Percentiles rank a stretch among this genome's conserved stretches.
phyloP scores from a whole-genome alignment of 2,329 filamentous ascomycete species.

The Hymenotorrendiella dingleyae region DNA sequence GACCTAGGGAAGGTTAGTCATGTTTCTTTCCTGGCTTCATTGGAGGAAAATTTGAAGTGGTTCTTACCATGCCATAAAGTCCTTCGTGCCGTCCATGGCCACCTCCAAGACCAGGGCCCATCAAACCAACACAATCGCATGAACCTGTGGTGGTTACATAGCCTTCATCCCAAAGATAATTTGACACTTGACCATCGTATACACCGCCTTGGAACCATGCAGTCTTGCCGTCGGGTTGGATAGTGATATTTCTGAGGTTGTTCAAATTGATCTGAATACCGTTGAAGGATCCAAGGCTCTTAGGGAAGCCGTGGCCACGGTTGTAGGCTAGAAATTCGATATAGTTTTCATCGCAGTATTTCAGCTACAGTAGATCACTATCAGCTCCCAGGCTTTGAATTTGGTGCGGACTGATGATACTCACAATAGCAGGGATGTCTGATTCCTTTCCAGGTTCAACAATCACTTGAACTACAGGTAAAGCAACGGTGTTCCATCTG shows the following conservation, averaged over 20 bases:
- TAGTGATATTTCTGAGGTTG: conserved; percentile 21
- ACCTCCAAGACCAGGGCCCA: conserved; percentile 32
- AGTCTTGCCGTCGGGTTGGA: conserved; percentile 21
- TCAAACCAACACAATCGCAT: conserved; percentile 34
- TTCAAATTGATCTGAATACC: conserved; percentile 8
- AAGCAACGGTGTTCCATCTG: not conserved
- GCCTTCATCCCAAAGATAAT: conserved; percentile 2
- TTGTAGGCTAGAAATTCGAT: conserved; percentile 39
- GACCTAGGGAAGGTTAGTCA: too few species aligned
- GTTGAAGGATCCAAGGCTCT: conserved; percentile 2
- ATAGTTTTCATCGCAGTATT: conserved; percentile 5
- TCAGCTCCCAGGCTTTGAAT: conserved; percentile 28
- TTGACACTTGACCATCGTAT: not conserved
- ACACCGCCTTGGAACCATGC: conserved; percentile 28
- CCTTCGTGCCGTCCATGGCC: conserved; percentile 36
- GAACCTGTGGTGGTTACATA: conserved; percentile 8
- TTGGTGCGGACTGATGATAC: not conserved
- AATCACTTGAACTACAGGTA: not conserved
- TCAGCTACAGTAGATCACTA: not conserved
- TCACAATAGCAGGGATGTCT: not conserved
- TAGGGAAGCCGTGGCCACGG: conserved; percentile 42
- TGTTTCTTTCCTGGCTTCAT: too few species aligned
- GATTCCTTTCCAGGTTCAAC: not conserved
- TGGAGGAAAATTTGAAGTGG: too few species aligned
- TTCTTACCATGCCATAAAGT: conserved; percentile 38